Base-by-base conservation (phyloP, 768 basidiomycete species). In the Boletus reticulatus region DNA sequence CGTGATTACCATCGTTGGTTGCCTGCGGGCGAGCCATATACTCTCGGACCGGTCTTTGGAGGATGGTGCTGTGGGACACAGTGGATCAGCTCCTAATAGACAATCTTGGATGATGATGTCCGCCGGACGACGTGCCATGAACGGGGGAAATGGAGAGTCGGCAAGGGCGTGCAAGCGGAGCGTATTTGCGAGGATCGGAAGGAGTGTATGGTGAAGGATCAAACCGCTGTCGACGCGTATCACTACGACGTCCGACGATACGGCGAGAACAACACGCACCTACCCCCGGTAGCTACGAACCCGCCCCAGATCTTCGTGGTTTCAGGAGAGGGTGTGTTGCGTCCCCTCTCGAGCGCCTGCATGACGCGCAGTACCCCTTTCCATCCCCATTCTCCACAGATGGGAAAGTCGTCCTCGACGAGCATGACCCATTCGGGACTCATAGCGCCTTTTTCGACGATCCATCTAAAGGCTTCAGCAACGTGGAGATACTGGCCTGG, bases 41-140 rank as follows among this genome's bases (percentile, higher is more conserved):
- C 39, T n/a, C 2, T 56, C 51, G 1, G 27, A 20, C 7, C 9
- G 17, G 13, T 61, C 57, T 38, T 19, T 57, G 8, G 59, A 57
- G 19, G 47, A 38, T 1, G 31, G 11, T 9, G 64, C 50, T 4
- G 65, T 56, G 11, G 75, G 71, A 53, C 76, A 77, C 0, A 78
- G 55, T 3, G 74, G 72, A 57, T 77, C 74, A 10, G 31, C 11
- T 6, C 76, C 77, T 6, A 76, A 61, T 31, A 78, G 65, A 55
- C 76, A 78, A 37, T 78, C 77, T 53, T 79, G 77, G 53, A 77
- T 64, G 43, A 77, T 65, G 14, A 76, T 53, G 34, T 78, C 77
- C 14, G 75, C 61, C 8, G 77, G 72, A 46, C 74, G 72, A 9
- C 61, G 65, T 43, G 56, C 34, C 22, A 71, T 59, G 24, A 63